Evolutionary conservation across 1,284 basidiomycete species (phyloP).

Genomic region (Ustilago hordei): DNA sequence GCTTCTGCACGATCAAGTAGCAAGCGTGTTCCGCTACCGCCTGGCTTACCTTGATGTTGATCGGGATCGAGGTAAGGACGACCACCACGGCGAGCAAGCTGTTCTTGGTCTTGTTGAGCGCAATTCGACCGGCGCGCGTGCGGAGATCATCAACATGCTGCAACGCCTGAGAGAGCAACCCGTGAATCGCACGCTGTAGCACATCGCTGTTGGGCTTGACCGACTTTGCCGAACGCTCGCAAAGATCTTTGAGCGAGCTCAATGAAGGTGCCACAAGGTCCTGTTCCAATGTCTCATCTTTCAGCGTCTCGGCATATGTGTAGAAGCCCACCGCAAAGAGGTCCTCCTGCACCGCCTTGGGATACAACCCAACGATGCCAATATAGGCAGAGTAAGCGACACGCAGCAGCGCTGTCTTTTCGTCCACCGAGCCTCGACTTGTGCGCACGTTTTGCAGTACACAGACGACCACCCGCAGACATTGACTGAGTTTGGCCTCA

Average conservation of each 20-base stretch:
- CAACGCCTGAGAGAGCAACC: slow-evolving; percentile 84
- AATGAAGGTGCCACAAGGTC: slow-evolving; percentile 58
- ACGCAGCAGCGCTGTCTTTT: slow-evolving; percentile 76
- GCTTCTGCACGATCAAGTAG: slow-evolving; percentile 82
- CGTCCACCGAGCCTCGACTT: slow-evolving; percentile 42
- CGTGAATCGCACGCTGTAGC: slow-evolving; percentile 77
- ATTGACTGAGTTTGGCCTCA: slow-evolving; percentile 75
- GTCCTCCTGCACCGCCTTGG: slow-evolving; percentile 76
- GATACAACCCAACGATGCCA: slow-evolving; percentile 76
- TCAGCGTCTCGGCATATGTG: slow-evolving; percentile 78
- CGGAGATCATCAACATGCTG: slow-evolving; percentile 88
- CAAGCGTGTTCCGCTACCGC: slow-evolving; percentile 86
- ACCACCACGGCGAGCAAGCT: slow-evolving; percentile 89
- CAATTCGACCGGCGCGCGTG: slow-evolving; percentile 76
- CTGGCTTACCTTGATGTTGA: slow-evolving; percentile 78
- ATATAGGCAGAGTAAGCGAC: slow-evolving; percentile 78
- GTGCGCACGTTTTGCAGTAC: slow-evolving; percentile 80
- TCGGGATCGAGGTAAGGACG: slow-evolving; percentile 83
- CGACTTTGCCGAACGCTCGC: slow-evolving; percentile 60
- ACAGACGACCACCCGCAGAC: slow-evolving; percentile 83
- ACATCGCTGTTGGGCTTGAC: slow-evolving; percentile 67
- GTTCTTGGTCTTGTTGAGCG: slow-evolving; percentile 86
- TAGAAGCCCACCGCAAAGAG: slow-evolving; percentile 83
- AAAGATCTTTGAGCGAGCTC: slow-evolving; percentile 59
- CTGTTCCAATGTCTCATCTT: slow-evolving; percentile 60